A percentile compares a stretch with the other conserved stretches of the same genome.
phyloP scores from a whole-genome alignment of 768 basidiomycete species.

The Hericium coralloides region DNA sequence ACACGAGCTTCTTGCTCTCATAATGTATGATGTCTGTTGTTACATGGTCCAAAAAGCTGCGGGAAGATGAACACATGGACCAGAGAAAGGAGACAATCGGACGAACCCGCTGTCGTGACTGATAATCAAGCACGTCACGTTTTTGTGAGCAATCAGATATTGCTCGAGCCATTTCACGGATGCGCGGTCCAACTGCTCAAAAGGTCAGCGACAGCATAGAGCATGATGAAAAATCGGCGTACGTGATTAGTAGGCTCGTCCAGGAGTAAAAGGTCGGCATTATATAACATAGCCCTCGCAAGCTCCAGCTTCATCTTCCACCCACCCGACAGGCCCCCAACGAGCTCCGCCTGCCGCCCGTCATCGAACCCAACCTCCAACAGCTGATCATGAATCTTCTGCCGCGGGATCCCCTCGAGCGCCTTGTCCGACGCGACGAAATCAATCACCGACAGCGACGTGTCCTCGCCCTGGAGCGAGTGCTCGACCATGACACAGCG shows the following conservation, averaged over 20 bases:
- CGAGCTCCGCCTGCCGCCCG: constrained; percentile 70
- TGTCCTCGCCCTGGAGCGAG: constrained; percentile 90
- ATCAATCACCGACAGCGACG: constrained; percentile 71
- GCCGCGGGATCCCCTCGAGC: constrained; percentile 49
- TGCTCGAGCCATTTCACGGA: constrained; percentile 91
- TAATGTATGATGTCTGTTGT: constrained; percentile 98
- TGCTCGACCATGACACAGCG: constrained; percentile 97
- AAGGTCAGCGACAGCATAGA: constrained; percentile 9
- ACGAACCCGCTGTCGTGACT: constrained; percentile 93
- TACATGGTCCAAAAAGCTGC: constrained; percentile 86
- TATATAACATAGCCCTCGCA: constrained; percentile 93
- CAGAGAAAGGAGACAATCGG: not conserved
- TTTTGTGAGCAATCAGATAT: constrained; percentile 72
- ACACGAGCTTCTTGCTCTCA: constrained; percentile 92
- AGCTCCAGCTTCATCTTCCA: constrained; percentile 99
- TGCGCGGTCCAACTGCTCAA: constrained; percentile 56
- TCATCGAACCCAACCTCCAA: constrained; percentile 89
- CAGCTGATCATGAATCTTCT: constrained; percentile 73
- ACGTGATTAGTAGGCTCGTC: constrained; percentile 95
- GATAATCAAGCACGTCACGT: constrained; percentile 87
- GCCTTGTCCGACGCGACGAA: constrained; percentile 83
- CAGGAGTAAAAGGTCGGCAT: constrained; percentile 77
- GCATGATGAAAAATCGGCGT: constrained; percentile 24
- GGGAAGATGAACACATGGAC: constrained; percentile 2
- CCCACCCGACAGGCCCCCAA: constrained; percentile 89